A percentile compares a stretch with the other conserved stretches of the same genome.
These are phyloP conservation scores for Diversispora epigaea DNA, from an alignment of 192 early-diverging fungal species.

Conservation along the genomic window DNA sequence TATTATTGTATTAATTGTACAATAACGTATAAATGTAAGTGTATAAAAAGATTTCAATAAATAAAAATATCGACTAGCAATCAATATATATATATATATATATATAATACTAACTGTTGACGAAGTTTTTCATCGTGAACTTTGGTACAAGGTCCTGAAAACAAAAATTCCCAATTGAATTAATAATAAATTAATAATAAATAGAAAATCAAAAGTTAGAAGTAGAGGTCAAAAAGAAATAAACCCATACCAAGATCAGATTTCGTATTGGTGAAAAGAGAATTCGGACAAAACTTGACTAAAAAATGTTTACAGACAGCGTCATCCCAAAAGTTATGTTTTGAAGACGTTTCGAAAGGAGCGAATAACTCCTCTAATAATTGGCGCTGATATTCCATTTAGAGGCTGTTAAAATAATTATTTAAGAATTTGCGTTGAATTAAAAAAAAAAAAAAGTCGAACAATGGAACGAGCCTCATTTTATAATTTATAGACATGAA, in stretches of 20 bases:
- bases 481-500: too few species aligned
- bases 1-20: too few species aligned
- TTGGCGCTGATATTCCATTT: slow-evolving; percentile 30
- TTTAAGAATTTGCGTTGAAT: too few species aligned
- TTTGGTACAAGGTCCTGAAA: slow-evolving; percentile 58
- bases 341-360: slow-evolving; percentile 18
- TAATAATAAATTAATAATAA: slow-evolving; percentile 8
- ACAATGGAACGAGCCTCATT: too few species aligned
- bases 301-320: slow-evolving; percentile 74
- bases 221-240: not conserved
- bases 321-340: slow-evolving; percentile 32
- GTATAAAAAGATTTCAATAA: not conserved
- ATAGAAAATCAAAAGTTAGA: slow-evolving; percentile 6
- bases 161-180: not conserved
- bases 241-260: slow-evolving; percentile 65
- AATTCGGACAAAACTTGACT: slow-evolving; percentile 80
- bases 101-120: slow-evolving; percentile 46
- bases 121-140: slow-evolving; percentile 82
- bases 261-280: slow-evolving; percentile 87
- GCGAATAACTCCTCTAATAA: slow-evolving; percentile 27
- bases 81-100: too few species aligned
- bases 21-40: not conserved
- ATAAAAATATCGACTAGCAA: not conserved
- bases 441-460: too few species aligned
- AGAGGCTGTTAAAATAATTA: too few species aligned